Evolutionary conservation across 2,329 filamentous ascomycete species (phyloP).

Genomic region (Leptographium flavum): DNA sequence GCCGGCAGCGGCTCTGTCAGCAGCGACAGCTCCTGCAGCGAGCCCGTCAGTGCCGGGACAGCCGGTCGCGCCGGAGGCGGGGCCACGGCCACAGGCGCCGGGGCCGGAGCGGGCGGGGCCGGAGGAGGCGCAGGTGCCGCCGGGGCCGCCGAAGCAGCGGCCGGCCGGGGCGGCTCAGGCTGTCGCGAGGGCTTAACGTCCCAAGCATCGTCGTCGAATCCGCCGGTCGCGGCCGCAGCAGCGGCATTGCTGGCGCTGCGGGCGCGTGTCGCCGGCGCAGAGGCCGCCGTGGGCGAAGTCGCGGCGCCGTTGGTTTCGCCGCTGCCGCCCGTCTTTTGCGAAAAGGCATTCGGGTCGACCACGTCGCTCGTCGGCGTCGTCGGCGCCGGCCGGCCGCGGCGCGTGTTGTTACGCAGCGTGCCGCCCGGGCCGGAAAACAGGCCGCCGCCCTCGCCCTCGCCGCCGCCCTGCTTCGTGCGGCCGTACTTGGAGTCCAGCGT

Average conservation of each 20-base stretch:
- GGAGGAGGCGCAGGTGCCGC: slow-evolving; percentile 25
- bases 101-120: slow-evolving; percentile 19
- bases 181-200: slow-evolving; percentile 68
- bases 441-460: slow-evolving; percentile 44
- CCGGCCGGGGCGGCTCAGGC: slow-evolving; percentile 15
- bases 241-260: slow-evolving; percentile 10
- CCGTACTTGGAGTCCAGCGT: slow-evolving; percentile 68
- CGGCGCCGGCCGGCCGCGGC: slow-evolving; percentile 78
- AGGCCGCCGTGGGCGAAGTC: slow-evolving; percentile 6
- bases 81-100: slow-evolving; percentile 25
- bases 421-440: slow-evolving; percentile 92
- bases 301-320: slow-evolving; percentile 21
- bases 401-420: slow-evolving; percentile 80
- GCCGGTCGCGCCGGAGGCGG: slow-evolving; percentile 19
- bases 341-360: slow-evolving; percentile 77
- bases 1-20: slow-evolving; percentile 38
- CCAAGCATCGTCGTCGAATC: slow-evolving; percentile 97
- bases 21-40: slow-evolving; percentile 45
- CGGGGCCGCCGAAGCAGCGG: slow-evolving; percentile 1
- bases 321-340: slow-evolving; percentile 38
- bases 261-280: not conserved
- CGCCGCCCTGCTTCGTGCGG: slow-evolving; percentile 44
- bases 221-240: slow-evolving; percentile 21
- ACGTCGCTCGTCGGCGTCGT: slow-evolving; percentile 74
- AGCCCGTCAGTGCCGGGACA: slow-evolving; percentile 48